Percentiles rank a stretch among this genome's conserved stretches.
Conservation (phyloP, 2,329 filamentous ascomycete genomes). For the Cylindrodendrum hubeiense region DNA sequence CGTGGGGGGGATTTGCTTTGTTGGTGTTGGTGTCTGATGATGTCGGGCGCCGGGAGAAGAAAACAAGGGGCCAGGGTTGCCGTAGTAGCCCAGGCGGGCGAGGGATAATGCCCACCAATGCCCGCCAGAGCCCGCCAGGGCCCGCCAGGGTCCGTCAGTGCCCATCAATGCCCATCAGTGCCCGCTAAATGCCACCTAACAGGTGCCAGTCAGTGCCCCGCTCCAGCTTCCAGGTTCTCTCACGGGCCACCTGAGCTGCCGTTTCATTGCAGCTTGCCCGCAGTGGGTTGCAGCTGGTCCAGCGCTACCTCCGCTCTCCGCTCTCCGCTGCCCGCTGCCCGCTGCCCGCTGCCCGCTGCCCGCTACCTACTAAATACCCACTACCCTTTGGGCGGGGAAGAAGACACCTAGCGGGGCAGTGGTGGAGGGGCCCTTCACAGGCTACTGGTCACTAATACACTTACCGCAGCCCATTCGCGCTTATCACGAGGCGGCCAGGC, state of each 20-base stretch:
- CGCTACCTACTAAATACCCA: background rate
- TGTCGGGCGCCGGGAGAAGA: slow-evolving; percentile 32
- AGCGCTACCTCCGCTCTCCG: background rate
- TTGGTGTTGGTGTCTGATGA: slow-evolving; percentile 27
- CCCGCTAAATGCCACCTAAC: background rate
- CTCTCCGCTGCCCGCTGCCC: too few species aligned
- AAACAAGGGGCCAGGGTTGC: slow-evolving; percentile 38
- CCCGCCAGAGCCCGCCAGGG: background rate
- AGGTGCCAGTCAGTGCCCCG: background rate
- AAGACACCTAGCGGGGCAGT: slow-evolving; percentile 12
- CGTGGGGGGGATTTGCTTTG: slow-evolving; percentile 19
- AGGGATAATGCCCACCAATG: background rate
- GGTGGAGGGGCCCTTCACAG: background rate
- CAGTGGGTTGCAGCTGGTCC: slow-evolving; percentile 11
- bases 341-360: too few species aligned
- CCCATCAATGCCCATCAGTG: background rate
- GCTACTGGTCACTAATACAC: slow-evolving; percentile 1
- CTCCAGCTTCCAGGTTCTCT: background rate
- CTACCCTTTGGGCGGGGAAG: background rate
- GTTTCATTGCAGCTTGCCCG: slow-evolving; percentile 10
- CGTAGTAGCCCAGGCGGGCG: slow-evolving; percentile 40
- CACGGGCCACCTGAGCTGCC: background rate
- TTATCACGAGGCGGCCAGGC: background rate
- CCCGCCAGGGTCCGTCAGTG: background rate
- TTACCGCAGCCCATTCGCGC: background rate